Base-by-base conservation (phyloP, 345 rosid species). In the Excoecaria agallocha region DNA sequence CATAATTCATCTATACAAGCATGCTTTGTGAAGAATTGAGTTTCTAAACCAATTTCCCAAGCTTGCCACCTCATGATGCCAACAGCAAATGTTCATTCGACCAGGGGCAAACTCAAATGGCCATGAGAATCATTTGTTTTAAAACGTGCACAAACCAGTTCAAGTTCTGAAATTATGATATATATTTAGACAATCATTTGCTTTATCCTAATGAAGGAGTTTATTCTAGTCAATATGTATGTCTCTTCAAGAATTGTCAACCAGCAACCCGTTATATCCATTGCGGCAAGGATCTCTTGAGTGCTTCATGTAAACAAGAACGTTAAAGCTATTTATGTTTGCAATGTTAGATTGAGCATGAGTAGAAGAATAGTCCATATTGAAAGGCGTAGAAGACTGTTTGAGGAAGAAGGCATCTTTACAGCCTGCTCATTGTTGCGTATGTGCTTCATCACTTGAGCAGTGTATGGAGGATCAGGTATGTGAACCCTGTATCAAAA, bases 401-500 rank as follows among this genome's bases (percentile, higher is more conserved):
- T 76, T 10, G 93, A 85, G 68, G 90, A 85, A 62, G 97, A 89
- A 81, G 48, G 75, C 35, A 69, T 79, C 82, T 82, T 70, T 60
- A 72, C 74, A 55, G 74, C 81, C 80, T 74, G 74, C 73, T 77
- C 79, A 37, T 37, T 69, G 65, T 71, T 57, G 45, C 84, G 79
- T 68, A 76, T 80, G 76, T 71, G 73, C 24, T 24, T 58, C 8
- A 73, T 75, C 3, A 77, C 74, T 49, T 84, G 76, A 51, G 82
- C 76, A 69, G 70, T 20, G 45, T 62, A 64, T 30, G 74, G 61
- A 45, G 66, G 76, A 66, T 74, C 74, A 72, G 88, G 43, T 66
- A 76, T 20, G 39, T 74, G 75, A 19, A 38, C 71, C 73, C 92
- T 88, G 89, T 72, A 67, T 22, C 24, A 25, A 15, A 65, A 56